Percentiles rank a stretch among this genome's conserved stretches.
Conservation (phyloP, 2,329 filamentous ascomycete genomes). For the Fusarium denticulatum region DNA sequence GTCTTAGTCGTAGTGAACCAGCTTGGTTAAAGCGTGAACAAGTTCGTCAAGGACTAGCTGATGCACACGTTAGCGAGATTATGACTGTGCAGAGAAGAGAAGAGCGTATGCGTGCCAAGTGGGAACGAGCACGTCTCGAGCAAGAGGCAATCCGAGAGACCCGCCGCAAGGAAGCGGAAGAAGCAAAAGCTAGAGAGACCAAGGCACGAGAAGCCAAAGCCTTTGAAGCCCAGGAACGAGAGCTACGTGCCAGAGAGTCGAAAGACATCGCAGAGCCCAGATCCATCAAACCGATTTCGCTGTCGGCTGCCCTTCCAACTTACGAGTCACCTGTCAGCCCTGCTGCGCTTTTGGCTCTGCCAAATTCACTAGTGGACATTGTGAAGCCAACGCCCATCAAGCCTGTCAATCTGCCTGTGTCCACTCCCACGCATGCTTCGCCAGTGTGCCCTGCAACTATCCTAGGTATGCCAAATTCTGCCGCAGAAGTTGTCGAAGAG, state of each 20-base stretch:
- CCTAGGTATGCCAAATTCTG: slow-evolving; percentile 65
- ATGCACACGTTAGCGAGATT: slow-evolving; percentile 81
- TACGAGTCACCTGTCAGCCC: slow-evolving; percentile 57
- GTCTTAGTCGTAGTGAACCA: slow-evolving; percentile 90
- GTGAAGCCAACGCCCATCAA: slow-evolving; percentile 3
- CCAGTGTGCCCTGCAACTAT: slow-evolving; percentile 59
- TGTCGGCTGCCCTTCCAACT: background rate
- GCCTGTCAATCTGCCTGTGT: background rate
- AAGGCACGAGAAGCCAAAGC: slow-evolving; percentile 32
- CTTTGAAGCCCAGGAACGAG: slow-evolving; percentile 11
- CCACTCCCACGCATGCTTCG: slow-evolving; percentile 27
- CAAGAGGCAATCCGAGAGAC: slow-evolving; percentile 84
- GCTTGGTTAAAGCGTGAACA: slow-evolving; percentile 90
- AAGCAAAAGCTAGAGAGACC: slow-evolving; percentile 37
- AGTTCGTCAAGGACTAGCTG: slow-evolving; percentile 71
- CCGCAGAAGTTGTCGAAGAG: background rate
- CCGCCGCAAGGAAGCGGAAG: slow-evolving; percentile 56
- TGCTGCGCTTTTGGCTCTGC: slow-evolving; percentile 59
- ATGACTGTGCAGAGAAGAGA: slow-evolving; percentile 79
- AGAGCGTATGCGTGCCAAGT: slow-evolving; percentile 85
- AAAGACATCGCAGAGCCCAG: slow-evolving; percentile 3
- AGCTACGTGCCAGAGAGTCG: slow-evolving; percentile 5
- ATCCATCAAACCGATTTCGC: background rate
- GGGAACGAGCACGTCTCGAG: slow-evolving; percentile 89
- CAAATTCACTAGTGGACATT: slow-evolving; percentile 58